Evolutionary conservation across 306 rosid genomes (phyloP).

Genomic region (Glycyrrhiza uralensis): DNA sequence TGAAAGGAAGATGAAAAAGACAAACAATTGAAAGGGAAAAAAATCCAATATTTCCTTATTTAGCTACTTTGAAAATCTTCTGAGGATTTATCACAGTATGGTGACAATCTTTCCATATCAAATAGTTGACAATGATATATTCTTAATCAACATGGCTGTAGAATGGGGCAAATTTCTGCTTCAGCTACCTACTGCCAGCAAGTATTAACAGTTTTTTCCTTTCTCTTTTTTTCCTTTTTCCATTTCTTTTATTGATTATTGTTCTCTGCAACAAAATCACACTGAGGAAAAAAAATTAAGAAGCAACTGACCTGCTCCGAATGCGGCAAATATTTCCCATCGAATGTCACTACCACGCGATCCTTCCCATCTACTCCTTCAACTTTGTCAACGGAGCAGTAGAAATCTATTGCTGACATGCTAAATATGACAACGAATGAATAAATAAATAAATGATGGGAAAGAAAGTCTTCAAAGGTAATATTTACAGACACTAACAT

Average conservation of each 20-base stretch:
- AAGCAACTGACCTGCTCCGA: conserved; percentile 71
- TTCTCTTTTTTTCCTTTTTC: neutral
- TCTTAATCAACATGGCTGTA: neutral
- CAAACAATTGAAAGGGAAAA: neutral
- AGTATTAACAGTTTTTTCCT: neutral
- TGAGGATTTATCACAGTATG: neutral
- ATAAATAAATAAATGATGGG: conserved; percentile 20
- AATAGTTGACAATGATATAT: neutral
- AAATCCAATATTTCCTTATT: neutral
- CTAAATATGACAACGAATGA: conserved; percentile 53
- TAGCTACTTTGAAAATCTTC: neutral
- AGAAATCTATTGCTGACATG: conserved; percentile 96
- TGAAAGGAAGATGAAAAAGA: neutral
- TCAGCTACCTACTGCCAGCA: neutral
- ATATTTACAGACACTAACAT: neutral
- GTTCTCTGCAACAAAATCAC: neutral
- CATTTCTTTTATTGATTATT: neutral
- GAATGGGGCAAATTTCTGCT: neutral
- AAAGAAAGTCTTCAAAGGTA: neutral
- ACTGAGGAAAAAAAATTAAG: neutral
- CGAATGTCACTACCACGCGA: conserved; percentile 76
- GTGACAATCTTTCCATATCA: neutral
- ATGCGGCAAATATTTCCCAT: conserved; percentile 84
- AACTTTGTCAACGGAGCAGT: conserved; percentile 91
- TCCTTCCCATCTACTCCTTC: conserved; percentile 91